Base-by-base conservation (phyloP, 2,329 filamentous ascomycete genomes). In the Achaetomium macrosporum region DNA sequence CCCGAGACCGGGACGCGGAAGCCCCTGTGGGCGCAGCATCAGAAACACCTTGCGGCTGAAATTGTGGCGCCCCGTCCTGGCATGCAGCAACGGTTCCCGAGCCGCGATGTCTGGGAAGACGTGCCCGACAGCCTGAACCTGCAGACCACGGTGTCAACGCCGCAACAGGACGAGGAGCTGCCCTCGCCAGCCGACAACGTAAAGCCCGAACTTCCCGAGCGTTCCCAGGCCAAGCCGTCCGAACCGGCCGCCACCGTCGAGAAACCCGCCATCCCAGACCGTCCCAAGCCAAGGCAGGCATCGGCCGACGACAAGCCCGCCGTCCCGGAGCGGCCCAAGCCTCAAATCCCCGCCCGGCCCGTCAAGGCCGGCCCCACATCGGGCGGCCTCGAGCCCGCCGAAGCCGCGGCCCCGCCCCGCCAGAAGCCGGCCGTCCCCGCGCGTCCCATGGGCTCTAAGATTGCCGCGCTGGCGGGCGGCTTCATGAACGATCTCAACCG, bases 401-500 rank as follows among this genome's bases (percentile, higher is more conserved):
- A 74, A 54, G 71, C 74, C 19, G 66, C 72, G 3, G 71, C 75
- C 43, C 66, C 72, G 43, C 66, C 71, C 1, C 67, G 73, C 15
- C 95, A 90, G 66, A 97, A 96, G 67, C 91, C 93, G 5, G 80
- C 83, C 0, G 80, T 97, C 2, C 91, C 93, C 11, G 80, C 84
- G 13, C 83, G 90, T 42, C 88, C 90, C 2, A 78, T 79, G 41
- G 88, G 88, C 10, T 82, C 83, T 63, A 97, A 97, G 74, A 95
- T 99, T 66, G 90, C 91, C 15, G 87, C 89, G 20, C 74, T 99
- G 31, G 90, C 95, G 70, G 88, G 88, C 36, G 90, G 88, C 3
- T 97, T 99, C 69, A 83, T 99, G 78, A 90, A 84, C 42, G 92
- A 97, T 65, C 74, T 99, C 40, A 96, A 97, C 69, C 91, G 90